phyloP scores from a whole-genome alignment of 192 early-diverging fungal species.

The Rhizophagus prolifer region DNA sequence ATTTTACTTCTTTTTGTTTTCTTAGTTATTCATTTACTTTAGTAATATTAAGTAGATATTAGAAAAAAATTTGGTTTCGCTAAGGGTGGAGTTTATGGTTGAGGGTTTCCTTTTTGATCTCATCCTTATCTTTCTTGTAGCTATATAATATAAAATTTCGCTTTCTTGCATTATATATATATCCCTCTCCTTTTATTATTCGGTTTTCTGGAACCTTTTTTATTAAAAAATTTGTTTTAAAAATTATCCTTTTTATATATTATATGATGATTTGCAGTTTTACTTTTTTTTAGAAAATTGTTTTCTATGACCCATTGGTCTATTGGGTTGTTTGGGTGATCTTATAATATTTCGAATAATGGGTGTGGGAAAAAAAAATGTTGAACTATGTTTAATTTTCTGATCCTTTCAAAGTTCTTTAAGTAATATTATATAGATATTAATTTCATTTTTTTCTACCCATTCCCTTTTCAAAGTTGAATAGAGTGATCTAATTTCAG shows the following conservation, averaged over 20 bases:
- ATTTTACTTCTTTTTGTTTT: constrained; percentile 1
- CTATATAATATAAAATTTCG: neutral
- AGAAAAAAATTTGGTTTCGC: neutral
- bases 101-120: neutral
- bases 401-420: neutral
- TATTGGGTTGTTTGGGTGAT: constrained; percentile 13
- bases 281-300: neutral
- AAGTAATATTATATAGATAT: constrained; percentile 8
- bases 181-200: constrained; percentile 13
- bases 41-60: neutral
- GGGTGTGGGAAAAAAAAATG: neutral
- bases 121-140: constrained; percentile 1
- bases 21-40: neutral
- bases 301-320: constrained; percentile 4
- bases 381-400: neutral
- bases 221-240: neutral
- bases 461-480: neutral
- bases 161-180: neutral
- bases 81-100: neutral
- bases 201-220: neutral
- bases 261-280: neutral
- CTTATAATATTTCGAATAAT: neutral
- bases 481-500: neutral
- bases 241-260: neutral
- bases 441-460: constrained; percentile 3